Evolutionary conservation across 805 yeast genomes (phyloP).

Genomic region (Hanseniaspora thailandica): DNA sequence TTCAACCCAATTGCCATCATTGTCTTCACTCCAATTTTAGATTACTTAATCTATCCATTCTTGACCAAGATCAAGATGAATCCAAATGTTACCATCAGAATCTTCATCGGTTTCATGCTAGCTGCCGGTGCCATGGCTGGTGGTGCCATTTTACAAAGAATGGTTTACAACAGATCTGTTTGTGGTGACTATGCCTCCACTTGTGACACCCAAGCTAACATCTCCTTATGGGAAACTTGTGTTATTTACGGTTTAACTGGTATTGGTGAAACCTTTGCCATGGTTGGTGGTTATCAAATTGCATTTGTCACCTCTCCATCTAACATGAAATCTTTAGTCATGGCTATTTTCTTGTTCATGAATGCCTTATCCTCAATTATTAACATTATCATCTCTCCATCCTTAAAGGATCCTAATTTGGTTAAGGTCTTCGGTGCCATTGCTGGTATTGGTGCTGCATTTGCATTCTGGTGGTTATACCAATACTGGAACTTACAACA

Average conservation of each 20-base stretch:
- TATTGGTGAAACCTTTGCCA: conserved; percentile 64
- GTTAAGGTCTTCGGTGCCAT: conserved; percentile 34
- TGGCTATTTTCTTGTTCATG: conserved; percentile 51
- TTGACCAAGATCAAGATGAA: conserved; percentile 44
- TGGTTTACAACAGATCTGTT: conserved; percentile 59
- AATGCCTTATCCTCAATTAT: conserved; percentile 62
- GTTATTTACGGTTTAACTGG: conserved; percentile 59
- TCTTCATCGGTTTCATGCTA: conserved; percentile 56
- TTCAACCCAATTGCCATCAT: conserved; percentile 66
- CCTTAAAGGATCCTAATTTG: conserved; percentile 33
- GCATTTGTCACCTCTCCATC: conserved; percentile 77
- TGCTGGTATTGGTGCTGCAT: conserved; percentile 30
- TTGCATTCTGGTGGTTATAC: conserved; percentile 28
- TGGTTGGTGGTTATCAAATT: conserved; percentile 70
- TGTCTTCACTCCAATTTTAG: conserved; percentile 64
- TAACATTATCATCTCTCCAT: conserved; percentile 33
- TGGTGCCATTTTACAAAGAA: conserved; percentile 64
- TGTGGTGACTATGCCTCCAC: conserved; percentile 52
- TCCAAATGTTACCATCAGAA: conserved; percentile 52
- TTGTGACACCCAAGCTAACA: conserved; percentile 33
- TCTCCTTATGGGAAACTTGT: conserved; percentile 29
- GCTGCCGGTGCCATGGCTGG: conserved; percentile 58
- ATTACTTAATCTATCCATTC: conserved; percentile 43
- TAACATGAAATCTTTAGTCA: conserved; percentile 34
- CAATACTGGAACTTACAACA: conserved; percentile 32